Conservation (phyloP, 1,284 basidiomycete species). For the Macrocystidia cucumis region DNA sequence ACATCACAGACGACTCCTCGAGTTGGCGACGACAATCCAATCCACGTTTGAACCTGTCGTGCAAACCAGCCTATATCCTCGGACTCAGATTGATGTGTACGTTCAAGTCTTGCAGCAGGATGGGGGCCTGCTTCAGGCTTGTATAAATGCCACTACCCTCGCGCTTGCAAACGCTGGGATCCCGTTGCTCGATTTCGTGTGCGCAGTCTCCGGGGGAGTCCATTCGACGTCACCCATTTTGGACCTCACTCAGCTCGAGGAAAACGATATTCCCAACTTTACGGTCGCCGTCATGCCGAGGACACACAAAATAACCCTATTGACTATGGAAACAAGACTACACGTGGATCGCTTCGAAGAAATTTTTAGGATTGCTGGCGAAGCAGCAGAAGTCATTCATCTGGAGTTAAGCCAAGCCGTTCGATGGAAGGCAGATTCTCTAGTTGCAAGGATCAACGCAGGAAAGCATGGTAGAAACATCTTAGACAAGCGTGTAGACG, state of each 20-base stretch:
- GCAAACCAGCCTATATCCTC: constrained; percentile 85
- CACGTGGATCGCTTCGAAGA: constrained; percentile 92
- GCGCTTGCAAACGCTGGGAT: constrained; percentile 90
- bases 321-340: constrained; percentile 91
- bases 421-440: constrained; percentile 50
- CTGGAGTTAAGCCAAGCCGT: constrained; percentile 80
- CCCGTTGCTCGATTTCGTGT: constrained; percentile 86
- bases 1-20: constrained; percentile 70
- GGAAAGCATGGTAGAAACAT: constrained; percentile 21
- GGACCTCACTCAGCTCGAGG: constrained; percentile 85
- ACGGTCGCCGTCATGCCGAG: constrained; percentile 87
- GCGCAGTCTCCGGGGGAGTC: constrained; percentile 78
- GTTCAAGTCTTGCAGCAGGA: constrained; percentile 92
- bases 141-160: constrained; percentile 92
- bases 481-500: constrained; percentile 24
- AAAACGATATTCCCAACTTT: constrained; percentile 82
- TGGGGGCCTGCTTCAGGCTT: constrained; percentile 87
- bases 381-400: constrained; percentile 76
- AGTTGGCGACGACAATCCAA: constrained; percentile 83
- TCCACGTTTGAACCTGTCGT: constrained; percentile 95
- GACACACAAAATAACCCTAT: constrained; percentile 77
- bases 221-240: constrained; percentile 74
- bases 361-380: constrained; percentile 73
- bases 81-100: constrained; percentile 91
- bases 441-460: constrained; percentile 43